A percentile compares a stretch with the other conserved stretches of the same genome.
These are phyloP conservation scores for Neurospora discreta DNA, from an alignment of 495 filamentous ascomycete genomes.

Conservation along the genomic window DNA sequence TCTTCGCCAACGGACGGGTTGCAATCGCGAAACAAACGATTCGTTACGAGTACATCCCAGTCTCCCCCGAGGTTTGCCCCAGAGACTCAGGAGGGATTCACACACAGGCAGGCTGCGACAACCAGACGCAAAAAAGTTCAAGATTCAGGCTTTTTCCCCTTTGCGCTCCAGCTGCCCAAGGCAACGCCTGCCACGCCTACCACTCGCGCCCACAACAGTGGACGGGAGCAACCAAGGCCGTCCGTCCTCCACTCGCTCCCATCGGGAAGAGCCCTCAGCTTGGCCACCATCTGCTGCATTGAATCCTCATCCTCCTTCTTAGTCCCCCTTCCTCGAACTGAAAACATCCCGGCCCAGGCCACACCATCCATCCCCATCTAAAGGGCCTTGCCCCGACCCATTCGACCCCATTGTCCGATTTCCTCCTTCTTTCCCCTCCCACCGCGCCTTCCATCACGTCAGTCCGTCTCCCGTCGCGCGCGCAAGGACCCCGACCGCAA, in stretches of 20 bases:
- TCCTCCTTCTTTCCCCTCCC: background rate
- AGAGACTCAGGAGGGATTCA: background rate
- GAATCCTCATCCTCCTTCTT: background rate
- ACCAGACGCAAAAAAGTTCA: background rate
- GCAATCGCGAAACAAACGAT: background rate
- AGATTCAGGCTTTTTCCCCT: background rate
- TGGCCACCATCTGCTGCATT: background rate
- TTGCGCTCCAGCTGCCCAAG: background rate
- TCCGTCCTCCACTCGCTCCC: background rate
- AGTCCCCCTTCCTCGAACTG: background rate
- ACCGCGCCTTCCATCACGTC: background rate
- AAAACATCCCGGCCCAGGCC: background rate
- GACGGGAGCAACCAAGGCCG: background rate
- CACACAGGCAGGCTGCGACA: background rate
- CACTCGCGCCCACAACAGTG: background rate
- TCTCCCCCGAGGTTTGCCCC: background rate
- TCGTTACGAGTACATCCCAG: background rate
- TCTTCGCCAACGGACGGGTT: background rate
- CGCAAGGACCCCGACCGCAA: background rate
- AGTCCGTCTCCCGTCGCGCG: background rate
- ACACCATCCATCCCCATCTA: background rate
- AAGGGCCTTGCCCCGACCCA: background rate
- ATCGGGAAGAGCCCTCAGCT: background rate
- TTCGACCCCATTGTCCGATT: background rate
- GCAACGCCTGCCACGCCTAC: background rate